Conservation (phyloP, 2,329 filamentous ascomycete species). For the Colletotrichum lentis region DNA sequence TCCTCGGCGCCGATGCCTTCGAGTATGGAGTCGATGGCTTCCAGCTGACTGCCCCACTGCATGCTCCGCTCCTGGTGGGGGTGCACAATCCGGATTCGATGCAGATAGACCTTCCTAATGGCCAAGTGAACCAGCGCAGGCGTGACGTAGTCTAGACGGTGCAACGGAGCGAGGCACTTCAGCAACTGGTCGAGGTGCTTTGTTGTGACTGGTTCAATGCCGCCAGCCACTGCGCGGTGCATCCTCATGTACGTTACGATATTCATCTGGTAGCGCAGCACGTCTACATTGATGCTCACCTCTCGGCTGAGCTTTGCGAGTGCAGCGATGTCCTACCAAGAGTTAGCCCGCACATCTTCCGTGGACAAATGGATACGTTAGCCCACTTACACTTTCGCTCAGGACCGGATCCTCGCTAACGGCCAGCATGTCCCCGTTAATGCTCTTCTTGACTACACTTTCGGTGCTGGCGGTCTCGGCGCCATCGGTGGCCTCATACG, state of each 20-base stretch:
- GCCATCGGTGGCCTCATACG: constrained; percentile 48
- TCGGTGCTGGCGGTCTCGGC: constrained; percentile 48
- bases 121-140: constrained; percentile 86
- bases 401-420: constrained; percentile 47
- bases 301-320: constrained; percentile 66
- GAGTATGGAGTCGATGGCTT: constrained; percentile 73
- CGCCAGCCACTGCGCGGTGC: constrained; percentile 82
- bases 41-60: constrained; percentile 87
- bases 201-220: constrained; percentile 80
- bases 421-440: constrained; percentile 17
- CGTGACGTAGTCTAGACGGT: constrained; percentile 81
- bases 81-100: constrained; percentile 76
- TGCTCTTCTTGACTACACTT: constrained; percentile 56
- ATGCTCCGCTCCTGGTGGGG: constrained; percentile 83
- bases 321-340: constrained; percentile 61
- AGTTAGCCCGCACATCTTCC: constrained; percentile 25
- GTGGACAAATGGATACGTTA: neutral
- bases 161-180: constrained; percentile 80
- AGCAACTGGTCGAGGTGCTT: constrained; percentile 76
- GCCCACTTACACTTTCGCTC: constrained; percentile 52
- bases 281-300: constrained; percentile 76
- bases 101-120: constrained; percentile 84
- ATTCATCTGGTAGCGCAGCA: constrained; percentile 86
- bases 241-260: constrained; percentile 86
- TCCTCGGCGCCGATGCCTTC: constrained; percentile 68